Evolutionary conservation across 2,329 filamentous ascomycete genomes (phyloP).

Genomic region (Aspergillus aculeatus): DNA sequence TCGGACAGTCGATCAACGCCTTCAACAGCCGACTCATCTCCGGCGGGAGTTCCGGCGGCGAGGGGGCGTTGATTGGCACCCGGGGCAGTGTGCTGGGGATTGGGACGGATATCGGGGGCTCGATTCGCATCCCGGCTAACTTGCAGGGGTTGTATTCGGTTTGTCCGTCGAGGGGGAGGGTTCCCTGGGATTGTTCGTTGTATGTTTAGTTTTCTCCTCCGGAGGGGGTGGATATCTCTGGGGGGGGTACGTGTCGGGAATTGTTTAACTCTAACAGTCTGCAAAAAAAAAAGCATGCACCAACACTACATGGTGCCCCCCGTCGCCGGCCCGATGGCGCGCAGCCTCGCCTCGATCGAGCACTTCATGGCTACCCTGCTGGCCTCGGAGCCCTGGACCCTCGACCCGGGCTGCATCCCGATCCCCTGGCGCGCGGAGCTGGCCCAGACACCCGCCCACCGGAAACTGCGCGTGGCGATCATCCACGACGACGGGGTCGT

Average conservation of each 20-base stretch:
- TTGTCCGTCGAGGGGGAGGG: conserved; percentile 30
- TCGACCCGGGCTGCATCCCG: conserved; percentile 46
- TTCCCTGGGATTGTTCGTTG: conserved; percentile 29
- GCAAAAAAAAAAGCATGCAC: conserved; percentile 38
- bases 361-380: conserved; percentile 31
- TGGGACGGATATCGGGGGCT: conserved; percentile 57
- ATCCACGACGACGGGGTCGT: conserved; percentile 61
- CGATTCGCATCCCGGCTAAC: conserved; percentile 52
- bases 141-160: conserved; percentile 51
- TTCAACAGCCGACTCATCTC: conserved; percentile 49
- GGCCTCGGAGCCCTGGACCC: conserved; percentile 21
- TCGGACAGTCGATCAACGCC: conserved; percentile 51
- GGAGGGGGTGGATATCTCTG: background rate
- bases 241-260: too few species aligned
- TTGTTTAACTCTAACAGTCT: conserved; percentile 5
- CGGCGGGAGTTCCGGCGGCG: conserved; percentile 54
- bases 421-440: conserved; percentile 27
- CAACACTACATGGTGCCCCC: conserved; percentile 30
- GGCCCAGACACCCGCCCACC: conserved; percentile 16
- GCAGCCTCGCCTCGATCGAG: conserved; percentile 25
- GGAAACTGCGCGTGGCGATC: conserved; percentile 59
- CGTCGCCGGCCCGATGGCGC: conserved; percentile 27
- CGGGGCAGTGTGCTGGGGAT: conserved; percentile 52
- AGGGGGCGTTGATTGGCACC: conserved; percentile 52
- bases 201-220: background rate